Base-by-base conservation (phyloP, 2,329 filamentous ascomycete genomes). In the Penicillium concentricum region DNA sequence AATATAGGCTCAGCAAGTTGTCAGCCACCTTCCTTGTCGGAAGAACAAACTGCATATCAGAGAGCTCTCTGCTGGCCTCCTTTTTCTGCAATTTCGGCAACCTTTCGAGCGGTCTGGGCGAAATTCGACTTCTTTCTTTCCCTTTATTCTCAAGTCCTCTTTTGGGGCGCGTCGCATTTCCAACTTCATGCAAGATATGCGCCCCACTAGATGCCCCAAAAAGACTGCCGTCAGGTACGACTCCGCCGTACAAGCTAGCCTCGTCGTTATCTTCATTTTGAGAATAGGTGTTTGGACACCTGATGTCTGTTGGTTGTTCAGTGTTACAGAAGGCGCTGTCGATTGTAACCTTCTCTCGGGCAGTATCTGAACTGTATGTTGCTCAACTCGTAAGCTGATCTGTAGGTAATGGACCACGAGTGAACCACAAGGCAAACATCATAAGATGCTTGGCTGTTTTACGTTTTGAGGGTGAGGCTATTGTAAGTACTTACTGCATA, bases 201-300 rank as follows among this genome's bases (percentile, higher is more conserved):
- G 43, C 41, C 9, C 53, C 46, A 39, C 53, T 49, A 15, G 53
- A 56, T 10, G 53, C 46, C 6, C 53, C 53, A 50, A 56, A 56
- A 5, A 56, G 46, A 28, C 46, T 45, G 15, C 38, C 48, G 20
- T 13, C 51, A 15, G 46, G 32, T 2, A 44, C 38, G 9, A 18
- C 15, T 15, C 35, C 38, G n/a, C n/a, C 18, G 13, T 45, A 30
- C 4, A 28, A 10, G 32, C 39, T 38, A 5, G 22, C n/a, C 8
- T 30, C 15, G 2, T 41, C 48, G 2, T 32, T 20, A 4, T 24
- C n/a, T n/a, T 41, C 38, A 28, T 16, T 22, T 32, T 20, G 38
- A 34, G 48, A n/a, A 6, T 8, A n/a, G 32, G 20, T n/a, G 22
- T 20, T 30, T 34, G 8, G 34, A 20, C n/a, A 35, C 2, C 16